Evolutionary conservation across 2,329 filamentous ascomycete species (phyloP).

Genomic region (Aspergillus pseudonomiae): DNA sequence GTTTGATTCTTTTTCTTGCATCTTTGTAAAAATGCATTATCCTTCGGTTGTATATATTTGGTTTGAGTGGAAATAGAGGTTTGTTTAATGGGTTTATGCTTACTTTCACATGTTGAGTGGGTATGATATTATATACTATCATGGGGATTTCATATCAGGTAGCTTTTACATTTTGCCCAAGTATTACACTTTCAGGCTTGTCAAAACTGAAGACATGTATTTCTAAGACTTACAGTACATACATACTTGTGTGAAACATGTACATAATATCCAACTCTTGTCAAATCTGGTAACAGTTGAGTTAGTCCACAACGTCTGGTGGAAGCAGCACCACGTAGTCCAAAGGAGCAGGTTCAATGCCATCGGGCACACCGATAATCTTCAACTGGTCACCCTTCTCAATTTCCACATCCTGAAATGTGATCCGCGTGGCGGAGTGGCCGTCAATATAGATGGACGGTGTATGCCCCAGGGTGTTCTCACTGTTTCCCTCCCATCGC

Average conservation of each 20-base stretch:
- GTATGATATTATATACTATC: no score
- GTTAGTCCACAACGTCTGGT: slow-evolving; percentile 57
- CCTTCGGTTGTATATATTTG: not conserved
- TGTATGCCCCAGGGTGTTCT: slow-evolving; percentile 62
- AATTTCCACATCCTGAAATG: slow-evolving; percentile 57
- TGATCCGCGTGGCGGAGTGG: slow-evolving; percentile 65
- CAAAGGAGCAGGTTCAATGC: slow-evolving; percentile 65
- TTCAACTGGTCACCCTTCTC: slow-evolving; percentile 56
- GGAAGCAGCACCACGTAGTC: slow-evolving; percentile 70
- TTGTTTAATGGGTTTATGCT: no score
- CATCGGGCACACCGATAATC: slow-evolving; percentile 61
- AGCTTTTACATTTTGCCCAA: no score
- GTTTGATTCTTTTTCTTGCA: not conserved
- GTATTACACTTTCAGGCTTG: no score
- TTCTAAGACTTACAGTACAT: no score
- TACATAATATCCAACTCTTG: no score
- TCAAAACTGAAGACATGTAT: no score
- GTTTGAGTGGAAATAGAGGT: no score
- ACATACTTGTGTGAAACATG: no score
- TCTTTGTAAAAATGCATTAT: not conserved
- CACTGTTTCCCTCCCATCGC: slow-evolving; percentile 62
- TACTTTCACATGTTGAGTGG: no score
- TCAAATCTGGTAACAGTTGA: not conserved
- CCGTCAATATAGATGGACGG: slow-evolving; percentile 64
- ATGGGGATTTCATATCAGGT: no score